Percentiles rank a stretch among this genome's conserved stretches.
These are phyloP conservation scores for Nakazawaea ernobii DNA, from an alignment of 805 yeast species.

Conservation along the genomic window DNA sequence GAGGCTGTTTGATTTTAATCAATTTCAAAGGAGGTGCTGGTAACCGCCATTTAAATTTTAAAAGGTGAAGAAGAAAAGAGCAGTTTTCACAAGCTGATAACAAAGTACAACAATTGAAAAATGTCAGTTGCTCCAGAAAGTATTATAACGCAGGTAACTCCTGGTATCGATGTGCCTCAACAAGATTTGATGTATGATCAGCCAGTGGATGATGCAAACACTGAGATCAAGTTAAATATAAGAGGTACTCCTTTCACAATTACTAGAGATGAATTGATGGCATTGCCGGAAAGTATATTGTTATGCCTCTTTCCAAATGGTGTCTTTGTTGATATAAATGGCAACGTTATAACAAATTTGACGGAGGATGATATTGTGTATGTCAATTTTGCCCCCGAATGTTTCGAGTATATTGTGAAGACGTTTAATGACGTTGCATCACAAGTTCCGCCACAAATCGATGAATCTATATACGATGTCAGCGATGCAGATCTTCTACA, in stretches of 20 bases:
- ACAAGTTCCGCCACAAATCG: slow-evolving; percentile 44
- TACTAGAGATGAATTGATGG: slow-evolving; percentile 84
- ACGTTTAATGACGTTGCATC: slow-evolving; percentile 65
- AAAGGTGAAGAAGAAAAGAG: too few relatives aligned
- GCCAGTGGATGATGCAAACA: slow-evolving; percentile 44
- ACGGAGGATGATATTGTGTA: slow-evolving; percentile 76
- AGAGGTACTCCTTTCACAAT: slow-evolving; percentile 72
- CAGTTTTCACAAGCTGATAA: slow-evolving; percentile 7
- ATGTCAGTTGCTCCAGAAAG: slow-evolving; percentile 21
- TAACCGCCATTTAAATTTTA: slow-evolving; percentile 5
- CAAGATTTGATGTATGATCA: slow-evolving; percentile 12
- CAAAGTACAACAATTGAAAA: slow-evolving; percentile 17
- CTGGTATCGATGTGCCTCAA: slow-evolving; percentile 24
- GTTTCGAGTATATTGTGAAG: slow-evolving; percentile 78
- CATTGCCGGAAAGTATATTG: slow-evolving; percentile 84
- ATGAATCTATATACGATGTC: slow-evolving; percentile 14
- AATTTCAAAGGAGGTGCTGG: slow-evolving; percentile 10
- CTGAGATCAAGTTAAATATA: slow-evolving; percentile 70
- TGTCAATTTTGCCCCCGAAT: slow-evolving; percentile 81
- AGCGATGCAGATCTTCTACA: slow-evolving; percentile 59
- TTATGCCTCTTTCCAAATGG: slow-evolving; percentile 89
- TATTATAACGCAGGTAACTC: slow-evolving; percentile 71
- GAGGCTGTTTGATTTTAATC: neutral
- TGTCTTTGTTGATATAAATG: slow-evolving; percentile 71
- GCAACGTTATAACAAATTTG: slow-evolving; percentile 71